phyloP scores from a whole-genome alignment of 2,329 filamentous ascomycete species.

The Calycina herbarum region DNA sequence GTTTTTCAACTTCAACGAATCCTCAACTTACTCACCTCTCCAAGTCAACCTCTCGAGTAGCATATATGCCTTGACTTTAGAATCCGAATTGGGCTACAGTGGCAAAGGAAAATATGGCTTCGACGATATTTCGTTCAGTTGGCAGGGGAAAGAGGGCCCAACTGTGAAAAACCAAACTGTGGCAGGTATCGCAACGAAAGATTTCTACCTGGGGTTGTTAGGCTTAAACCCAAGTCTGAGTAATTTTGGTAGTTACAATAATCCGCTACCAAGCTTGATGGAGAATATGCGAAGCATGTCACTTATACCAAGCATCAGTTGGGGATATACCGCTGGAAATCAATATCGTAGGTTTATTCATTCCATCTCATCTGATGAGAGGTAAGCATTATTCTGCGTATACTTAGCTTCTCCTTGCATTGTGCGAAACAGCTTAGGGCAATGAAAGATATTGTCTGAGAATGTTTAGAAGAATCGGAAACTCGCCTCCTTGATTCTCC shows the following conservation, averaged over 20 bases:
- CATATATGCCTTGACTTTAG: conserved; percentile 19
- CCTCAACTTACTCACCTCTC: conserved; percentile 50
- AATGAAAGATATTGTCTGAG: too few relatives aligned
- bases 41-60: conserved; percentile 9
- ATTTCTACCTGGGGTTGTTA: conserved; percentile 39
- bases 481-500: too few relatives aligned
- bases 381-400: too few relatives aligned
- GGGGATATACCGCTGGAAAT: conserved; percentile 45
- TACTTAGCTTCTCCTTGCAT: too few relatives aligned
- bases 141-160: conserved; percentile 29
- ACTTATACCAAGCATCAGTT: conserved; percentile 42
- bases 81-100: conserved; percentile 20
- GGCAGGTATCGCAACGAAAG: conserved; percentile 22
- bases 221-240: conserved; percentile 41
- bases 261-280: conserved; percentile 40
- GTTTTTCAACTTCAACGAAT: conserved; percentile 56
- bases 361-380: not conserved
- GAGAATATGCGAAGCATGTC: conserved; percentile 39
- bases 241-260: conserved; percentile 41
- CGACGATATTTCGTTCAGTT: conserved; percentile 26
- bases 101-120: conserved; percentile 27
- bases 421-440: too few relatives aligned
- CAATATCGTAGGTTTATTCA: conserved; percentile 38
- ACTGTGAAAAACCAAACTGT: conserved; percentile 20
- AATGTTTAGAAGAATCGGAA: too few relatives aligned